These are phyloP conservation scores for Diaporthe eres DNA, from an alignment of 2,329 filamentous ascomycete species.

Conservation along the genomic window DNA sequence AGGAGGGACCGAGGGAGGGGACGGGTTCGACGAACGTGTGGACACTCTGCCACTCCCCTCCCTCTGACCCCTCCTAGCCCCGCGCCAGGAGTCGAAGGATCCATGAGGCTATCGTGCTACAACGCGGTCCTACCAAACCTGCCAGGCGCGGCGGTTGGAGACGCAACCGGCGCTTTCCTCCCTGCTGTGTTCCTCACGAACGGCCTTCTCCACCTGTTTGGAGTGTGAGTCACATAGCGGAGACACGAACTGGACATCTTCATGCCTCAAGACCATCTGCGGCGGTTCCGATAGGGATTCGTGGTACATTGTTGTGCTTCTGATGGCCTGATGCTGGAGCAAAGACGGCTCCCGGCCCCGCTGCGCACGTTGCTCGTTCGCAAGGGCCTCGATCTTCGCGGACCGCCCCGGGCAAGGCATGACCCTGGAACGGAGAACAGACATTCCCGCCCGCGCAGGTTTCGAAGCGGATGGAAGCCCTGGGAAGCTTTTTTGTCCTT, in stretches of 20 bases:
- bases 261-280: not conserved
- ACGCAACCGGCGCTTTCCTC: not conserved
- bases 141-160: constrained; percentile 20
- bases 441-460: not conserved
- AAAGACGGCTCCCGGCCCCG: not conserved
- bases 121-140: constrained; percentile 3
- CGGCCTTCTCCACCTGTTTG: constrained; percentile 9
- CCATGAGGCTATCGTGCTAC: constrained; percentile 19
- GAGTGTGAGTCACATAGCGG: constrained; percentile 20
- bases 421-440: not conserved
- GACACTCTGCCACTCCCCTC: not conserved
- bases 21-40: constrained; percentile 3
- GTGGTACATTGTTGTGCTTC: not conserved
- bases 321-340: constrained; percentile 19
- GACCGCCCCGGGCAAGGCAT: constrained; percentile 20
- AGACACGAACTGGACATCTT: not conserved
- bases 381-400: constrained; percentile 15
- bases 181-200: not conserved
- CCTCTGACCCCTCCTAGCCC: not conserved
- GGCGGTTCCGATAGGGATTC: not conserved
- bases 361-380: not conserved
- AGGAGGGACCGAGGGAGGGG: not conserved
- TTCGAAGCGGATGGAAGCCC: constrained; percentile 11
- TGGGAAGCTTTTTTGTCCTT: not conserved
- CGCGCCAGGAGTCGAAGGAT: constrained; percentile 7